Conservation (phyloP, 441 rosid species). For the Capsella rubella region DNA sequence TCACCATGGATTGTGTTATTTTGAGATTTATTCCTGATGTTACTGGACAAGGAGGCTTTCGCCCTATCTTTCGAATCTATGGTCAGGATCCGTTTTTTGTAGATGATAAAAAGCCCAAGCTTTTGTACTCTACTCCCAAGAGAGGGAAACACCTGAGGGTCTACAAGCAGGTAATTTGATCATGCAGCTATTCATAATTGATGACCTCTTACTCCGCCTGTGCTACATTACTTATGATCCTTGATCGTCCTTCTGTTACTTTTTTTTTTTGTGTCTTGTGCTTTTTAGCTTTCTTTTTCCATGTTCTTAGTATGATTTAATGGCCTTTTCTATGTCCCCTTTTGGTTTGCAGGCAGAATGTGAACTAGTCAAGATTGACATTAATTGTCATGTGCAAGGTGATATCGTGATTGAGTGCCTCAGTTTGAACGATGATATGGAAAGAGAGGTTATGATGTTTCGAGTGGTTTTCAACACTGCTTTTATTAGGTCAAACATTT, state of each 20-base stretch:
- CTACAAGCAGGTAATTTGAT: slow-evolving; percentile 76
- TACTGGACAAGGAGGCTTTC: slow-evolving; percentile 77
- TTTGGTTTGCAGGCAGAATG: slow-evolving; percentile 72
- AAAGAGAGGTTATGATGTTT: slow-evolving; percentile 81
- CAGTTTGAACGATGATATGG: slow-evolving; percentile 80
- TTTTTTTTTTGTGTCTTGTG: slow-evolving; percentile 10
- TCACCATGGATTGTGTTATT: slow-evolving; percentile 86
- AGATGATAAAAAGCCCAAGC: slow-evolving; percentile 61
- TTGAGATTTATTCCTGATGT: slow-evolving; percentile 80
- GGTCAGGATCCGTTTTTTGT: slow-evolving; percentile 85
- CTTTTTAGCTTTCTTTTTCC: slow-evolving; percentile 13
- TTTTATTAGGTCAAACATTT: slow-evolving; percentile 90
- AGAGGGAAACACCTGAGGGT: slow-evolving; percentile 62
- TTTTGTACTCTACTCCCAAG: slow-evolving; percentile 68
- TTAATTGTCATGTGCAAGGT: slow-evolving; percentile 87
- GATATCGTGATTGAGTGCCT: slow-evolving; percentile 92
- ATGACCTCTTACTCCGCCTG: slow-evolving; percentile 13
- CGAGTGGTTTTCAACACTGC: slow-evolving; percentile 91
- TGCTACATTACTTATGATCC: background rate
- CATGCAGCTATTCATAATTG: background rate
- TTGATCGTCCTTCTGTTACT: slow-evolving; percentile 9
- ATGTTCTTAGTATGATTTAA: slow-evolving; percentile 8
- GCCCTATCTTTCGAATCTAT: slow-evolving; percentile 84
- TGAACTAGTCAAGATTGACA: slow-evolving; percentile 85
- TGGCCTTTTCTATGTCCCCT: background rate